Evolutionary conservation across 352 stramenopile species (phyloP).

Genomic region (Aphanomyces euteiches): DNA sequence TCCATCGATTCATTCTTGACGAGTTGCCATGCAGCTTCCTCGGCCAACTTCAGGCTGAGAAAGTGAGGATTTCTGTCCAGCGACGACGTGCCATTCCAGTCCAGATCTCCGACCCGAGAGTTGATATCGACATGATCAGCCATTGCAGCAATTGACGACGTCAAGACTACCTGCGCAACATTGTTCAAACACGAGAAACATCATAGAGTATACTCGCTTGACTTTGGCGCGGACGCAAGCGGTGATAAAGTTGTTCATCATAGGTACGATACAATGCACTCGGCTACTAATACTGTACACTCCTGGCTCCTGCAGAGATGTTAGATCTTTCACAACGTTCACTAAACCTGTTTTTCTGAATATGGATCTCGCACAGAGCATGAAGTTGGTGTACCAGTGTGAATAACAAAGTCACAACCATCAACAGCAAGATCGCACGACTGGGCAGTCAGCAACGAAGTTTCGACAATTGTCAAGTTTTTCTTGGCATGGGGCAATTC

Average conservation of each 20-base stretch:
- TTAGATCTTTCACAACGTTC: background rate
- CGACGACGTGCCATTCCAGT: slow-evolving; percentile 81
- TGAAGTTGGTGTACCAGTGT: slow-evolving; percentile 81
- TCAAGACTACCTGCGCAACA: slow-evolving; percentile 58
- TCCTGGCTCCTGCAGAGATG: slow-evolving; percentile 49
- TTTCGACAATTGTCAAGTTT: slow-evolving; percentile 85
- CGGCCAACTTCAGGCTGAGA: slow-evolving; percentile 79
- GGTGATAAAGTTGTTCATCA: slow-evolving; percentile 91
- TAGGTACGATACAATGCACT: slow-evolving; percentile 89
- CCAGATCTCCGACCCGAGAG: slow-evolving; percentile 82
- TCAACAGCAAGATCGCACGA: slow-evolving; percentile 85
- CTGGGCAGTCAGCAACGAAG: slow-evolving; percentile 80
- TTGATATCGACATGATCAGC: slow-evolving; percentile 64
- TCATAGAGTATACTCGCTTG: slow-evolving; percentile 47
- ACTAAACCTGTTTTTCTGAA: slow-evolving; percentile 57
- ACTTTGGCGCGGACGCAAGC: slow-evolving; percentile 72
- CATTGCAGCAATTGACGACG: slow-evolving; percentile 83
- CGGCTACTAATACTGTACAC: slow-evolving; percentile 86
- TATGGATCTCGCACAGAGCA: slow-evolving; percentile 82
- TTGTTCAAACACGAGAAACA: background rate
- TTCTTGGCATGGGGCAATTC: slow-evolving; percentile 62
- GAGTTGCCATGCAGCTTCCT: slow-evolving; percentile 84
- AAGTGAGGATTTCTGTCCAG: slow-evolving; percentile 85
- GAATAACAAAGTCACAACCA: slow-evolving; percentile 86
- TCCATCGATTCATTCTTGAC: slow-evolving; percentile 81